Base-by-base conservation (phyloP, 768 basidiomycete genomes). In the Termitomyces sp. region DNA sequence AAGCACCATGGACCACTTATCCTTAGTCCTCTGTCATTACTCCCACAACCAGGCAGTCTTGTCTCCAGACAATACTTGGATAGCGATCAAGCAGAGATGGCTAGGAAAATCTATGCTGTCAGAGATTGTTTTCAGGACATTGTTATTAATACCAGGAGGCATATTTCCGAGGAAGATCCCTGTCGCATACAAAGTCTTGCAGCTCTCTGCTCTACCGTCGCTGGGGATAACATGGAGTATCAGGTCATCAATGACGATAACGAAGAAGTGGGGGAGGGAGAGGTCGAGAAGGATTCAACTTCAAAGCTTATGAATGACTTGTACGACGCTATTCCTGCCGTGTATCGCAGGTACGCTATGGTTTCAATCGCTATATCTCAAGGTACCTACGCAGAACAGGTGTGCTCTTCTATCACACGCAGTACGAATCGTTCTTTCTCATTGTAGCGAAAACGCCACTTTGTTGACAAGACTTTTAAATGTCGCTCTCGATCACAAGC, bases 121-220 rank as follows among this genome's bases (percentile, higher is more conserved):
- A 73, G 81, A n/a, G 81, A 81, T 60, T 78, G 78, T 54, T 87
- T 84, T 69, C 75, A 72, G 51, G 81, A 83, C 57, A 66, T 86
- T 46, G 71, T 80, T 3, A 63, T 78, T 37, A 78, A 75, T 33
- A 73, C 75, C 33, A 47, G 33, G 5, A 54, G 18, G 6, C 50
- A 20, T 42, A 27, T 31, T 49, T 39, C n/a, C 11, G 45, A 52
- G 4, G 4, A 20, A 55, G 37, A 44, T 11, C 4, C 41, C 6
- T 30, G 76, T 15, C 71, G 72, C 24, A 37, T 66, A 41, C 24
- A 49, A 57, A 70, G 75, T 54, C 70, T 85, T 45, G 75, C 79
- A 37, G 72, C 73, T 33, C 69, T 84, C 58, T 85, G 84, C 55
- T 71, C 79, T 4, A 71, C 70, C 4, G 65, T 78, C 16, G 67